A percentile compares a stretch with the other conserved stretches of the same genome.
Conservation (phyloP, 192 early-diverging fungal species). For the Podila horticola region DNA sequence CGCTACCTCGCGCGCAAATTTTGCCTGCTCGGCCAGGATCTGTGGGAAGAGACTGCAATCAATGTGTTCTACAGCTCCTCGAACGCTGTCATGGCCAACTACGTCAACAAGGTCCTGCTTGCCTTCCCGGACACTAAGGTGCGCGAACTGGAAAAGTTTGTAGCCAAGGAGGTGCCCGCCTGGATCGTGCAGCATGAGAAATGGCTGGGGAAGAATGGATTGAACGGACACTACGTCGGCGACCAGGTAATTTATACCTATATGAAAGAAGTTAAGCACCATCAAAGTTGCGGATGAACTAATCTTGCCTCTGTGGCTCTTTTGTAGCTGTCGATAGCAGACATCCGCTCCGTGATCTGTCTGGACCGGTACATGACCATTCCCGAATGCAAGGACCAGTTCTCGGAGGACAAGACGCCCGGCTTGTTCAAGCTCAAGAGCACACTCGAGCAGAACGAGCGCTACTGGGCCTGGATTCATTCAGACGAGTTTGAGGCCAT, state of each 20-base stretch:
- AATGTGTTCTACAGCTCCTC: conserved; percentile 38
- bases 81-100: conserved; percentile 29
- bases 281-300: too few species aligned
- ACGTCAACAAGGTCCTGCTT: conserved; percentile 40
- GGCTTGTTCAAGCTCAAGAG: conserved; percentile 22
- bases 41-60: conserved; percentile 49
- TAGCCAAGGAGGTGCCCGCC: conserved; percentile 11
- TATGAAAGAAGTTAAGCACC: too few species aligned
- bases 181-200: conserved; percentile 44
- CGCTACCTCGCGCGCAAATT: conserved; percentile 59
- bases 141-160: conserved; percentile 25
- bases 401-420: conserved; percentile 15
- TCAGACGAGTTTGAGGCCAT: conserved; percentile 37
- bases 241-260: not conserved
- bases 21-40: conserved; percentile 28
- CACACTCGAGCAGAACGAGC: conserved; percentile 7
- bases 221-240: conserved; percentile 29
- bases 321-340: conserved; percentile 27
- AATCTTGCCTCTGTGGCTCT: not conserved
- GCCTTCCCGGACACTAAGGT: conserved; percentile 38
- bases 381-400: conserved; percentile 32
- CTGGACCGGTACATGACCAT: conserved; percentile 36
- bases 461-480: conserved; percentile 23
- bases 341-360: conserved; percentile 32
- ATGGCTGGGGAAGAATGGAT: conserved; percentile 19